Percentiles rank a stretch among this genome's conserved stretches.
Conservation (phyloP, 768 basidiomycete species). For the Mycena galericulata region DNA sequence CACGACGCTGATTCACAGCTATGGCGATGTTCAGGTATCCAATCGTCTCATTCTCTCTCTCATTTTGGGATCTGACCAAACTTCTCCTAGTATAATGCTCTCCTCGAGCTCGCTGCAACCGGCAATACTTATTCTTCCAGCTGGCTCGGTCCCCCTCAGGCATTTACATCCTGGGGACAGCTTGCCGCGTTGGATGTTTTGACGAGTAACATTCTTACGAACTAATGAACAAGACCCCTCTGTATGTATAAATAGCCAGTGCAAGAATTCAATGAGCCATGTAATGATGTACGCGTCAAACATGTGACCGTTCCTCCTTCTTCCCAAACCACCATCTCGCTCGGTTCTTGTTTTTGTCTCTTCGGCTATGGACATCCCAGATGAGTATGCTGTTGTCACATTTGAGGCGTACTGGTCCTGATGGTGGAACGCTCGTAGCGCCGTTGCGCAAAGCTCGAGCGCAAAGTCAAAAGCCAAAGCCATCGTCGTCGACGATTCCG, state of each 20-base stretch:
- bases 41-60: not conserved
- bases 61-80: not conserved
- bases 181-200: constrained; percentile 60
- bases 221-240: constrained; percentile 29
- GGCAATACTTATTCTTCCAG: constrained; percentile 57
- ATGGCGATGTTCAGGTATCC: not conserved
- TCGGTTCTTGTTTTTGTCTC: not conserved
- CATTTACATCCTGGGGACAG: constrained; percentile 63
- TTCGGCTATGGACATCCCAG: not conserved
- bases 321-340: not conserved
- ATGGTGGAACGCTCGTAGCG: not conserved
- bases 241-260: not conserved
- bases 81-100: constrained; percentile 56
- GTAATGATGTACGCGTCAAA: not conserved
- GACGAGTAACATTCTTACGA: constrained; percentile 52
- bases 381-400: not conserved
- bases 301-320: constrained; percentile 15
- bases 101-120: constrained; percentile 60
- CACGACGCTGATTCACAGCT: constrained; percentile 33
- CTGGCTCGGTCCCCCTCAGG: constrained; percentile 60
- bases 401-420: not conserved
- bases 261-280: too few species aligned
- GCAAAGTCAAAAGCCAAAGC: not conserved
- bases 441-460: not conserved
- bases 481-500: constrained; percentile 19